Base-by-base conservation (phyloP, 331 rosid genomes). In the Dryas integrifolia region DNA sequence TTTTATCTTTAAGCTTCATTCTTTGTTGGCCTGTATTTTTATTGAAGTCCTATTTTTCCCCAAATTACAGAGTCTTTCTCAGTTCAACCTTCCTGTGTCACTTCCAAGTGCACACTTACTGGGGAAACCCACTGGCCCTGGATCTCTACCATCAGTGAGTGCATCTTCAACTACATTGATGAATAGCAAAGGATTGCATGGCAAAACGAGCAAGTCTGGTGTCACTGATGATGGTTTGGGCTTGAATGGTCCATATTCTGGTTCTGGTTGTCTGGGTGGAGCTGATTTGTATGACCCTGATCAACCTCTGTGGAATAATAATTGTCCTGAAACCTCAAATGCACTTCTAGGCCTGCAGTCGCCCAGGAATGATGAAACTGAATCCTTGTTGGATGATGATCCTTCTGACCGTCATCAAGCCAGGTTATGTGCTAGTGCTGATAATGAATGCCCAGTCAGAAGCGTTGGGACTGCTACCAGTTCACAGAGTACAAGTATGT, bases 201-300 rank as follows among this genome's bases (percentile, higher is more conserved):
- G 84, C 61, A 95, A 88, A 75, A 53, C 63, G 69, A 67, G 77
- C 82, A 92, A 88, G 85, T 72, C 96, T 72, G 82, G 70, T 39
- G 84, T 87, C 41, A 77, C 83, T 39, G 93, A 89, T 78, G 98
- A 90, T 76, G 77, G 84, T 70, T 79, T 85, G 89, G 79, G 84
- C 8, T 74, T 88, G 83, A 89, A 82, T 77, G 86, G 97, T 77
- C 83, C 86, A 39, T 90, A 86, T 85, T 76, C 92, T 8, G 90
- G 89, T 84, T 76, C 88, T 73, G 90, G 76, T 81, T 77, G 79
- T 76, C 79, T 83, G 24, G 83, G 84, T 72, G 98, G 86, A 77
- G 88, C 97, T 65, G 99, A 95, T 83, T 82, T 92, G 72, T 95
- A 95, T 75, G 99, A 95, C 86, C 99, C 99, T 59, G 99, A 95